Conservation (phyloP, 2,329 filamentous ascomycete genomes). For the Cladophialophora bantiana region DNA sequence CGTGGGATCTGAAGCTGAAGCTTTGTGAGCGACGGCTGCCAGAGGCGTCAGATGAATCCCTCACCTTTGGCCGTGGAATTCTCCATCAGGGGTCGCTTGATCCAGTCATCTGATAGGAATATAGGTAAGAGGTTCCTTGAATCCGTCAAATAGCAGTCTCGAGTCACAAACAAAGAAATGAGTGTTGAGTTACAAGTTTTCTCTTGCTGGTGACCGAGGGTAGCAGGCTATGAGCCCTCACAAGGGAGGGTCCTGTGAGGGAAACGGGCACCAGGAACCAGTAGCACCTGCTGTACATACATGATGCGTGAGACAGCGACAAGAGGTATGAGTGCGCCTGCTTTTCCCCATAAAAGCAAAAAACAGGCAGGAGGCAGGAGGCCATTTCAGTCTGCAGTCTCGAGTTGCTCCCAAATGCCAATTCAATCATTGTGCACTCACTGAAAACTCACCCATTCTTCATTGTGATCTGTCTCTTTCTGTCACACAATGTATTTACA, state of each 20-base stretch:
- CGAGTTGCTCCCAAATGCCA: not conserved
- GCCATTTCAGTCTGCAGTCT: not conserved
- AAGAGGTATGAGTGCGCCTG: not conserved
- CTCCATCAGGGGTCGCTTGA: conserved; percentile 22
- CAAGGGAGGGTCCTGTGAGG: not conserved
- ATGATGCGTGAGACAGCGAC: not conserved
- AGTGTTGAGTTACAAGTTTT: not conserved
- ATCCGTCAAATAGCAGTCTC: conserved; percentile 8
- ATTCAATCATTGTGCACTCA: not conserved
- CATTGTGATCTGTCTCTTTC: not conserved
- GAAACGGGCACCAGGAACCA: not conserved
- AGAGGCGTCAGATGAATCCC: not conserved
- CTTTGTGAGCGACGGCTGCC: conserved; percentile 9
- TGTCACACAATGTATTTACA: not conserved
- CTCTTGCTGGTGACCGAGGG: not conserved
- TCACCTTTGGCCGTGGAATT: conserved; percentile 27
- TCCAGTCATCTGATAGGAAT: conserved; percentile 16
- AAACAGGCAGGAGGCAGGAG: not conserved
- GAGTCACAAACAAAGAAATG: conserved; percentile 7
- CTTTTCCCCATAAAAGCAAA: not conserved
- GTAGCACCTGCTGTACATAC: not conserved
- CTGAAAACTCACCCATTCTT: not conserved
- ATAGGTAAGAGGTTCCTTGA: conserved; percentile 12
- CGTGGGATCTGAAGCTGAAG: conserved; percentile 25
- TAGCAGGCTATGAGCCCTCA: not conserved